Base-by-base conservation (phyloP, 2,329 filamentous ascomycete genomes). In the Geoglossum cookeanum region DNA sequence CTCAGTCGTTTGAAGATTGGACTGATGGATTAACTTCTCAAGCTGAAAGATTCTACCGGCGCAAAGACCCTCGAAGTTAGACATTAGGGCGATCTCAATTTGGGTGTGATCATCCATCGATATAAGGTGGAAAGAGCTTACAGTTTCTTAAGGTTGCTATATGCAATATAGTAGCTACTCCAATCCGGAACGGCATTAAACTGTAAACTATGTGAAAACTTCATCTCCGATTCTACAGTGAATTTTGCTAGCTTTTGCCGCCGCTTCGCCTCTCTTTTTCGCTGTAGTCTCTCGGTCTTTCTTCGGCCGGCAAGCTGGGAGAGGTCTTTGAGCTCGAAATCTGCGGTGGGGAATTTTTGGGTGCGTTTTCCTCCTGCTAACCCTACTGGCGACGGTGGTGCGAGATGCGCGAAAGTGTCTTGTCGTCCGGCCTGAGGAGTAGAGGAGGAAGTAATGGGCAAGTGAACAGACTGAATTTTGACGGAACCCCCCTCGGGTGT, bases 111-210 rank as follows among this genome's bases (percentile, higher is more conserved):
- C 29, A 39, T 42, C 48, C 61, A 53, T 15, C 32, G n/a, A 35
- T 6, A 11, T 4, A 1, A 32, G 11, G 30, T 32, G 44, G 32
- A 17, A 29, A 29, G 29, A 57, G 76, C 85, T 66, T 70, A 94
- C 88, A 96, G 79, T 76, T 98, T 98, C 77, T 98, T 98, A 64
- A 98, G 79, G 67, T 96, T 97, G 74, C 90, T 96, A 72, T 98
- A 98, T 60, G 90, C 87, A 67, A 98, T 94, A 71, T 98, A 98
- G 71, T 97, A 83, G 65, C 84, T 90, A 75, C 88, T 96, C 92
- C 92, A 98, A 72, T 98, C 92, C n/a, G 92, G 92, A 64, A 98
- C 92, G 61, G 92, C 90, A 75, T 98, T 98, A 74, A 98, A 98
- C 76, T 98, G 92, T 65, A 98, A 84, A 72, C 91, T 97, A 70